Evolutionary conservation across 2,329 filamentous ascomycete genomes (phyloP), one percentile per base, ranked within the genome.

Genomic region (Nakataea oryzae): DNA sequence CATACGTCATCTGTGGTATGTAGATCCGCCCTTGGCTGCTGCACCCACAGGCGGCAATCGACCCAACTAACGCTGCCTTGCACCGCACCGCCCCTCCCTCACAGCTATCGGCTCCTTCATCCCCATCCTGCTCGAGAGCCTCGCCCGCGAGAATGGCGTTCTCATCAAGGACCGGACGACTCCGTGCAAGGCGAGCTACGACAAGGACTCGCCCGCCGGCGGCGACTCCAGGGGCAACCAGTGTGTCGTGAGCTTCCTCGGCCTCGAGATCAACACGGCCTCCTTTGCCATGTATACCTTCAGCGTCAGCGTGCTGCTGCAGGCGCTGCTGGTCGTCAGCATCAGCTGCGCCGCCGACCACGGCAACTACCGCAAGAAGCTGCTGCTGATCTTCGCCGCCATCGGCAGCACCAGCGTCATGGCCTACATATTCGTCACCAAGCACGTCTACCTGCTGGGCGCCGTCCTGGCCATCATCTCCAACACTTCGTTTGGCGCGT

Each of bases 261-360:
- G 93, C 7, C 74, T 89, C 64, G 88, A 96, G 70, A 88, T 99
- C 76, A 97, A 97, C 74, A 97, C 93, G 0, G 93, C 93, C 47
- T 96, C 90, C 74, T 97, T 97, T 74, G 93, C 73, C 72, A 96
- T 97, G 91, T 97, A 97, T 76, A 97, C 92, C 2, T 99, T 99
- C 75, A 96, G 92, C 63, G 79, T 96, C 70, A 96, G 91, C 72
- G 95, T 99, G 1, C 75, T 97, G 26, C 74, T 97, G 13, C 95
- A 99, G 73, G 90, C 93, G 1, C 75, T 97, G 30, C 78, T 97
- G 32, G 96, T 99, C 56, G 91, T 99, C 66, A 96, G 92, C 70
- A 96, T 99, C 80, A 96, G 92, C 70, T 95, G 91, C 62, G 93
- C 93, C 9, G 95, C 95, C 63, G 95, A 99, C 73, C 93, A 97